Conservation (phyloP, 495 filamentous ascomycete species). For the Clavariopsis aquatica region DNA sequence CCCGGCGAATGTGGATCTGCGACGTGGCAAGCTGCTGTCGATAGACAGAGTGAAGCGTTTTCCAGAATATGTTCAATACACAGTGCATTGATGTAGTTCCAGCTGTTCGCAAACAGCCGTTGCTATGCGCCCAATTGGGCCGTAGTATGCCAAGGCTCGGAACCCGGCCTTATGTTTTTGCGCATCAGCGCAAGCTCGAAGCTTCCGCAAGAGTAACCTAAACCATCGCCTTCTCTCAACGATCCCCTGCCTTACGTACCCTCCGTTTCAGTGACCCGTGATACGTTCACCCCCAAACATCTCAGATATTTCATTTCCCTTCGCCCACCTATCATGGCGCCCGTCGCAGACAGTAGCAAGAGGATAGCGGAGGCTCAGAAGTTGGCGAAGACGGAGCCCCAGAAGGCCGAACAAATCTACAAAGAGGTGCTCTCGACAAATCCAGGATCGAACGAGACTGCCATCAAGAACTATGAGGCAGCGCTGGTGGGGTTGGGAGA, state of each 20-base stretch:
- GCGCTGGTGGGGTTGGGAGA: constrained; percentile 84
- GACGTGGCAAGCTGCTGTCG: neutral
- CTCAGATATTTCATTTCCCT: constrained; percentile 1
- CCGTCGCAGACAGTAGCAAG: constrained; percentile 54
- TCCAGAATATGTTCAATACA: neutral
- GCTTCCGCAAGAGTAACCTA: constrained; percentile 1
- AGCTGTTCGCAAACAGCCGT: constrained; percentile 3
- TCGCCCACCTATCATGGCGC: constrained; percentile 50
- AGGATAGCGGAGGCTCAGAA: constrained; percentile 83
- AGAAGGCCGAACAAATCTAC: constrained; percentile 79
- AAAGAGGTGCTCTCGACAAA: constrained; percentile 83
- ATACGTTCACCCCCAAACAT: neutral
- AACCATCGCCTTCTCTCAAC: neutral
- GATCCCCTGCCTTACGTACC: neutral
- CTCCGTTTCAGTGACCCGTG: neutral
- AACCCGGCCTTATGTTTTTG: neutral
- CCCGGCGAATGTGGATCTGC: neutral
- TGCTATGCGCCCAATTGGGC: constrained; percentile 12
- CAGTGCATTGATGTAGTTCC: neutral
- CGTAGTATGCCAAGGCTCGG: neutral
- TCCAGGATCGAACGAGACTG: constrained; percentile 79
- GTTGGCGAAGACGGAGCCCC: constrained; percentile 72
- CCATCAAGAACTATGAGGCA: constrained; percentile 82
- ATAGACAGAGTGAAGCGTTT: neutral
- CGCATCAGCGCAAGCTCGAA: constrained; percentile 23